Conservation (phyloP, 148 eudicot species). For the Oxyria digyna region DNA sequence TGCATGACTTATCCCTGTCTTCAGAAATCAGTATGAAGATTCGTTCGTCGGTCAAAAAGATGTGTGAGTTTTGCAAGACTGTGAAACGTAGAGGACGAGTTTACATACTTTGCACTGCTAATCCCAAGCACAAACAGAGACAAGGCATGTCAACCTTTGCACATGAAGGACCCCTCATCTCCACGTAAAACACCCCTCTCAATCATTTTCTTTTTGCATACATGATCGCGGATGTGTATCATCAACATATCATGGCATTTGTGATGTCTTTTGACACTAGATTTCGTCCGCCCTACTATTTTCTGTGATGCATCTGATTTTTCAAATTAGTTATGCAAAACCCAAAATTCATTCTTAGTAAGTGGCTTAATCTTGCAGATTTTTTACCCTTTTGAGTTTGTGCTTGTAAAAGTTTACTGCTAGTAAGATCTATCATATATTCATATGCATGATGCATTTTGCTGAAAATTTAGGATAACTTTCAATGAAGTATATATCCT, state of each 20-base stretch:
- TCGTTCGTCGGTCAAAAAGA: conserved; percentile 72
- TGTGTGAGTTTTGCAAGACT: conserved; percentile 80
- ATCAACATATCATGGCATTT: not conserved
- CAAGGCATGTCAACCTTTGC: conserved; percentile 69
- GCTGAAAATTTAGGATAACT: not conserved
- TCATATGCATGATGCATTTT: not conserved
- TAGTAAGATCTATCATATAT: not conserved
- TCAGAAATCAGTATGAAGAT: conserved; percentile 54
- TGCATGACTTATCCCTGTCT: not conserved
- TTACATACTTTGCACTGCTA: conserved; percentile 50
- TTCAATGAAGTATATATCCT: too few species aligned
- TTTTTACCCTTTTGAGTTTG: not conserved
- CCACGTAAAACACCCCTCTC: not conserved
- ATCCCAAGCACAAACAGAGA: conserved; percentile 88
- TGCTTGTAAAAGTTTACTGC: not conserved
- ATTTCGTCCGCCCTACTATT: not conserved
- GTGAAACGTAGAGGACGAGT: conserved; percentile 77
- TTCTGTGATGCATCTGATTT: not conserved
- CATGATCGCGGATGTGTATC: not conserved
- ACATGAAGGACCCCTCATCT: conserved; percentile 20
- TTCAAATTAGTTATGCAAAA: not conserved
- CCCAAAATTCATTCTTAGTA: not conserved
- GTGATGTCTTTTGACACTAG: not conserved
- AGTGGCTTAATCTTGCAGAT: not conserved
- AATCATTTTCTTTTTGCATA: not conserved